Evolutionary conservation across 2,329 filamentous ascomycete genomes (phyloP), one percentile per base, ranked within the genome.

Genomic region (Orbilia ellipsospora): DNA sequence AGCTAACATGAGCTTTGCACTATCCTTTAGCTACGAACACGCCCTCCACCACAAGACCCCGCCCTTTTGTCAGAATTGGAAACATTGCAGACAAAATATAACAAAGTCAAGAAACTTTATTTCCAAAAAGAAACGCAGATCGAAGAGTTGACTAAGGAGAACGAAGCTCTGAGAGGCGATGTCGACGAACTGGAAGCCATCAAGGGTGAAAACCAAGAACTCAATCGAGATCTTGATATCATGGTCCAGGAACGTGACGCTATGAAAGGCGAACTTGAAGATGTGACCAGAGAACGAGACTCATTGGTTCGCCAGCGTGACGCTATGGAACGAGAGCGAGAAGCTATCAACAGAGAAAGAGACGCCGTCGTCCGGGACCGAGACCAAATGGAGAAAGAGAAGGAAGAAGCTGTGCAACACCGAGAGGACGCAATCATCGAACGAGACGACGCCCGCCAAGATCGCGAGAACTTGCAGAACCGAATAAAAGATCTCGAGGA

Each of bases 51-150:
- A 50, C 65, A 60, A 10, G 73, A 77, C 16, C 66, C 66, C 23
- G 45, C 52, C 55, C 60, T 61, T 13, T 16, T 77, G 36, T 61
- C 62, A 50, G 73, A 77, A 15, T 16, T 77, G 18, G 73, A 77
- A 18, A 72, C 66, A 23, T 52, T 77, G 45, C 70, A 66, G 18
- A 62, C 66, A 42, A 77, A 77, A 52, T 77, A 77, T 51, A 77
- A 70, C 16, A 77, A 77, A 28, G 73, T 77, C 18, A 77, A 77
- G 50, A 77, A 77, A 28, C 73, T 77, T 13, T 77, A 77, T 28
- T 77, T 77, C 66, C 73, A 77, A 44, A 70, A 72, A 50, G 73
- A 77, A 55, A 66, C 60, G 0, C 66, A 72, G 26, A 52, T 77
- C 42, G 66, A 72, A 31, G 66, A 77, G n/a, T 16, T 77, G 4